Percentiles rank a stretch among this genome's conserved stretches.
Evolutionary conservation across 1,284 basidiomycete genomes (phyloP).

Genomic region (Sphagnurus paluster): DNA sequence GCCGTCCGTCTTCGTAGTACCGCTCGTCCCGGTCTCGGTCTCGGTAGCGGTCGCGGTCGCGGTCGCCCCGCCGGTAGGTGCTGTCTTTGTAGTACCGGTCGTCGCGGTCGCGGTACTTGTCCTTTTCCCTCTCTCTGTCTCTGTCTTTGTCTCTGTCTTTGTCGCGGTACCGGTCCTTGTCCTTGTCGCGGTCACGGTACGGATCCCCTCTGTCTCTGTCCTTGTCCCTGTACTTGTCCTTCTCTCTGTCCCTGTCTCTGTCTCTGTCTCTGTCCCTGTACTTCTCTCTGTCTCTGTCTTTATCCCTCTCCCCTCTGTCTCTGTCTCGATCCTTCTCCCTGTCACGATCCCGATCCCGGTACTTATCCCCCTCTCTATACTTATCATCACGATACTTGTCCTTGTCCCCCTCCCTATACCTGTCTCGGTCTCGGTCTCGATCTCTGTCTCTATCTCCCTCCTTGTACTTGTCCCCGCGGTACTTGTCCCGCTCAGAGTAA

Average conservation of each 20-base stretch:
- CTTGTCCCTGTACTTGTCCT: too few relatives aligned
- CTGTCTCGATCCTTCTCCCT: conserved; percentile 1
- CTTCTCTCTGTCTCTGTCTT: conserved; percentile 2
- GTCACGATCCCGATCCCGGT: conserved; percentile 8
- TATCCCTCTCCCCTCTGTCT: conserved; percentile 1
- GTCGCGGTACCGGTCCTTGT: conserved; percentile 5
- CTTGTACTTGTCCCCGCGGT: neutral
- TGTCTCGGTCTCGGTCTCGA: neutral
- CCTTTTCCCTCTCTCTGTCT: neutral
- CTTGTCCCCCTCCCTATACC: conserved; percentile 5
- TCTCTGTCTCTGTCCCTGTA: neutral
- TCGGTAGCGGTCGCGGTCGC: neutral
- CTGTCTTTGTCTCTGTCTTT: conserved; percentile 4
- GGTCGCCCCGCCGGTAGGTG: neutral
- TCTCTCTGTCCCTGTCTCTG: conserved; percentile 2
- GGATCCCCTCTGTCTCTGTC: neutral
- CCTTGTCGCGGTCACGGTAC: neutral
- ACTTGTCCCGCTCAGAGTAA: too few relatives aligned
- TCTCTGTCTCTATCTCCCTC: neutral
- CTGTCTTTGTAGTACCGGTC: conserved; percentile 7
- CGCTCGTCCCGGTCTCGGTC: neutral
- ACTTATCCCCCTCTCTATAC: too few relatives aligned
- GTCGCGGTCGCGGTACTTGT: conserved; percentile 3
- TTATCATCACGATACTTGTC: conserved; percentile 8
- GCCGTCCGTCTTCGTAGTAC: neutral